Evolutionary conservation across 352 stramenopile species (phyloP), one percentile per base, ranked within the genome.

Genomic region (Phytopythium mirpurense): DNA sequence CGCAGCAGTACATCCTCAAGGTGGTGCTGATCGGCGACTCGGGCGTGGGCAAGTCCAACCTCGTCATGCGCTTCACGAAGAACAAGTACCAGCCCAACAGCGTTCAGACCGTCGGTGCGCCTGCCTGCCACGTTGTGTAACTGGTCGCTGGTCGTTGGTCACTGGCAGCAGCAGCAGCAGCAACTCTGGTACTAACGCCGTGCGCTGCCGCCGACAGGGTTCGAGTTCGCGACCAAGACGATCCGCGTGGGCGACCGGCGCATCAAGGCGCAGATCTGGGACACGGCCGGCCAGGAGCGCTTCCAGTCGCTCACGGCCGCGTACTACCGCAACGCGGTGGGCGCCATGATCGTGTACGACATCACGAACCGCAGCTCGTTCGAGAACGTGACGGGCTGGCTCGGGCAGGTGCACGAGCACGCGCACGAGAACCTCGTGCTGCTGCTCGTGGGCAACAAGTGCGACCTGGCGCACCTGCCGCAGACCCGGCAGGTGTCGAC

Each of bases 271-370:
- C 83, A 93, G 65, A 88, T 96, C 35, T 95, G 83, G 84, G 82
- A 94, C 65, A 90, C 85, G 19, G 87, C 88, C 1, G 91, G 91
- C 0, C 86, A 96, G 35, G 90, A 97, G 47, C 78, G 87, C 21
- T 97, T 97, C 66, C 81, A 95, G 62, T 96, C 82, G 56, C 81
- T 98, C 40, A 96, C 85, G 34, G 72, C 89, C n/a, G 84, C 88
- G 27, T 98, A 96, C 63, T 98, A 96, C 60, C 78, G 85, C 38
- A 94, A 95, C 35, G 87, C 88, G 0, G 85, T 96, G 21, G 88
- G 86, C 26, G 90, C 88, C 35, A 88, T 97, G 74, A 76, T 97
- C 52, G 87, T 97, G 23, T 97, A 97, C 63, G 90, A 97, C 62
- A 90, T 97, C 43, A 96, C 89, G 37, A 89, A 93, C 57, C 73